Evolutionary conservation across 2,329 filamentous ascomycete genomes (phyloP), one percentile per base, ranked within the genome.

Genomic region (Calonectria pseudoreteaudii): DNA sequence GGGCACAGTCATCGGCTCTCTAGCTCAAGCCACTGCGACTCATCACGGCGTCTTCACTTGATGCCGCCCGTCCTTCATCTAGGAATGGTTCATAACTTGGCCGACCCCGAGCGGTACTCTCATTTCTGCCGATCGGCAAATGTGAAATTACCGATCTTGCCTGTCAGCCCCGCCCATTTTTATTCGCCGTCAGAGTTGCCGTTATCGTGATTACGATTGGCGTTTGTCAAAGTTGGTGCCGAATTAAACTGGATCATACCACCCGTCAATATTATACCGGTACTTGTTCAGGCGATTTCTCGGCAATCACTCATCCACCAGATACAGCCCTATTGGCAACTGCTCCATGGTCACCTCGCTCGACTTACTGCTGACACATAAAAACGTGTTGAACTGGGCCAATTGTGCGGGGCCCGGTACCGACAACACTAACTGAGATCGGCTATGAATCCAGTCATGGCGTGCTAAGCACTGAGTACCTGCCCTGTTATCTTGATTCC

Each of bases 1-100:
- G 85, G 0, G 95, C 86, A 0, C 94, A 93, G 16, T 95, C 95
- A 78, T 96, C 91, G 2, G 94, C 94, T n/a, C n/a, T n/a, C n/a
- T n/a, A n/a, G n/a, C n/a, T n/a, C n/a, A n/a, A n/a, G n/a, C n/a
- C n/a, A n/a, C n/a, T n/a, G n/a, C n/a, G n/a, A n/a, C n/a, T n/a
- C n/a, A n/a, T n/a, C n/a, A n/a, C n/a, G n/a, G n/a, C n/a, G n/a
- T n/a, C n/a, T n/a, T n/a, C n/a, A n/a, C n/a, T n/a, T n/a, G n/a
- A n/a, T n/a, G n/a, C n/a, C n/a, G n/a, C n/a, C n/a, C n/a, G n/a
- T n/a, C n/a, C n/a, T 78, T 69, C 71, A 84, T 50, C 71, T 82
- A 34, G 31, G 20, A 30, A n/a, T 38, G 26, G 10, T 16, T 56
- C 53, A 56, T 47, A 69, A 28, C 11, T 7, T 3, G 23, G 4